A percentile compares a stretch with the other conserved stretches of the same genome.
Evolutionary conservation across 208 protist genomes (phyloP).

Genomic region (Phytomonas francai): DNA sequence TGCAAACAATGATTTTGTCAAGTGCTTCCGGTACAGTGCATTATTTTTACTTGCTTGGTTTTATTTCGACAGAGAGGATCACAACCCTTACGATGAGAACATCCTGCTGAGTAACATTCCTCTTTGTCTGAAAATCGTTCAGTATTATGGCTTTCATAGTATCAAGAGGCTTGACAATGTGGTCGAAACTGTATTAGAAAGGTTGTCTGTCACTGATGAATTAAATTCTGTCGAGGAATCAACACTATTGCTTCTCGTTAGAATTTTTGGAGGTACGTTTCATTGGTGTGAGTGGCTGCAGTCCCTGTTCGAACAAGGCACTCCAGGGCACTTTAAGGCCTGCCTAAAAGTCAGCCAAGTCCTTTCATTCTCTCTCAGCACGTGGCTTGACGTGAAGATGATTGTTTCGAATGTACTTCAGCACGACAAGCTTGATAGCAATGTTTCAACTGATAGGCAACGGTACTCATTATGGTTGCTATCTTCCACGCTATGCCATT

Average conservation of each 20-base stretch:
- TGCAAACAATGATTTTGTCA: background rate
- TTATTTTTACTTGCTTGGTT: conserved; percentile 8
- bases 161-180: background rate
- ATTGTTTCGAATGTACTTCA: background rate
- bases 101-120: background rate
- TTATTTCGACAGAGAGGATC: background rate
- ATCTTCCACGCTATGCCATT: background rate
- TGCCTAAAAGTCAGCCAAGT: background rate
- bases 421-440: background rate
- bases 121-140: background rate
- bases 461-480: background rate
- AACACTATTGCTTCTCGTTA: conserved; percentile 4
- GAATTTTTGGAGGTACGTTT: conserved; percentile 4
- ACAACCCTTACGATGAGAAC: background rate
- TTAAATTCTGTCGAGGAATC: background rate
- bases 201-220: background rate
- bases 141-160: background rate
- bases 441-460: background rate
- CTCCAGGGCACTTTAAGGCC: background rate
- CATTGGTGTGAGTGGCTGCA: background rate
- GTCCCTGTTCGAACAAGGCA: background rate
- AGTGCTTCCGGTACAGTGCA: conserved; percentile 1
- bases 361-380: background rate
- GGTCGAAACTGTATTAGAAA: background rate
- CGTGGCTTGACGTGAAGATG: background rate